Percentiles rank a stretch among this genome's conserved stretches.
Evolutionary conservation across 164 flowering plant genomes (phyloP).

Genomic region (Magnolia changhungtana): DNA sequence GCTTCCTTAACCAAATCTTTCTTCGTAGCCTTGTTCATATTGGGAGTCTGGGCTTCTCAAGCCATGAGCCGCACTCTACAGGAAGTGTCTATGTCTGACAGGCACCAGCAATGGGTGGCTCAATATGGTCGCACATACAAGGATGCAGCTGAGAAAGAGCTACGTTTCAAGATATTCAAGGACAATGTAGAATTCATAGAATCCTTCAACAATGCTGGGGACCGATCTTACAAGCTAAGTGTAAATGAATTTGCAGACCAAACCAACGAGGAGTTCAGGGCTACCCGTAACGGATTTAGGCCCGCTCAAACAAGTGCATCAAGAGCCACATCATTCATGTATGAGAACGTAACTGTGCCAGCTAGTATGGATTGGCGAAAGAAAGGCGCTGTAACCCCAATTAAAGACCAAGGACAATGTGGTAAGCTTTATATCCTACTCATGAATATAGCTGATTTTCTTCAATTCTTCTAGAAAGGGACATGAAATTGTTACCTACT

Average conservation of each 20-base stretch:
- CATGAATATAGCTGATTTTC: too few relatives aligned
- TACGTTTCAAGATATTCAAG: background rate
- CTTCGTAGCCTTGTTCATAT: background rate
- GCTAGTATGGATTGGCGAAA: slow-evolving; percentile 31
- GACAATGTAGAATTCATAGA: background rate
- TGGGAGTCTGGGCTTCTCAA: slow-evolving; percentile 6
- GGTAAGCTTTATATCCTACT: too few relatives aligned
- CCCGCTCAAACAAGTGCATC: background rate
- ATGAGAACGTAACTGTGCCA: slow-evolving; percentile 9
- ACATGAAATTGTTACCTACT: too few relatives aligned
- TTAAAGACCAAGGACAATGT: too few relatives aligned
- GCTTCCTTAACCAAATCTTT: background rate
- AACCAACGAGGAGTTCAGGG: slow-evolving; percentile 30
- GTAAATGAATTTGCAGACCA: slow-evolving; percentile 28
- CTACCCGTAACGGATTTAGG: slow-evolving; percentile 17
- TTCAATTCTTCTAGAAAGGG: too few relatives aligned
- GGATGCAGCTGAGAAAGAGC: background rate
- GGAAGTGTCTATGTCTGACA: slow-evolving; percentile 7
- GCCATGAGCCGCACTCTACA: background rate
- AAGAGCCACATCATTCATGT: slow-evolving; percentile 1
- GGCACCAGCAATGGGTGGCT: slow-evolving; percentile 37
- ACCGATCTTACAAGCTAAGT: slow-evolving; percentile 14
- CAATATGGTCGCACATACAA: background rate
- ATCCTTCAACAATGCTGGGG: background rate
- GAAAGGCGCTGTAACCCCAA: slow-evolving; percentile 30